Conservation (phyloP, 768 basidiomycete species). For the Tylopilus cervinicoccineus region DNA sequence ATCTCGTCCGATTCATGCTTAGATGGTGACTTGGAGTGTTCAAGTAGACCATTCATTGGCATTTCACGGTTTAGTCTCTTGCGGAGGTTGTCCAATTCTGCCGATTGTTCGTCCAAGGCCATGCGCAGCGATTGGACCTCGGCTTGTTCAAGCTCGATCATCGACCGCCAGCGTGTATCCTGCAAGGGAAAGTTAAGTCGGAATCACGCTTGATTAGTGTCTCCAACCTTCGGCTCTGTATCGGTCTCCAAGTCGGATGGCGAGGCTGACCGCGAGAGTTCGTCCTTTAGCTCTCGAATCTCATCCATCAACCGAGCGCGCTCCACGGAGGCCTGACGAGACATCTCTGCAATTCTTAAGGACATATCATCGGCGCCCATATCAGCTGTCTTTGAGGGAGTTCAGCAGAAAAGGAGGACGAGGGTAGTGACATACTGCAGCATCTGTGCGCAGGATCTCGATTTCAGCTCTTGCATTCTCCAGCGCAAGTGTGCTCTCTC, state of each 20-base stretch:
- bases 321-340: constrained; percentile 47
- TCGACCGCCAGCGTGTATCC: constrained; percentile 28
- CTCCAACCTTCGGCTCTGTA: constrained; percentile 14
- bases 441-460: constrained; percentile 69
- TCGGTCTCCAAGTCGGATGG: constrained; percentile 19
- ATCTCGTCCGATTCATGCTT: constrained; percentile 67
- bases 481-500: constrained; percentile 81
- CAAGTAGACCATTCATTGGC: constrained; percentile 39
- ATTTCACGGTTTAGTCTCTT: constrained; percentile 61
- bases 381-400: constrained; percentile 39
- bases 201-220: neutral
- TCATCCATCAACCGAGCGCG: constrained; percentile 51
- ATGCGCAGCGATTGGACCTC: constrained; percentile 30
- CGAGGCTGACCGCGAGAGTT: constrained; percentile 33
- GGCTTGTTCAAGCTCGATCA: constrained; percentile 30
- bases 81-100: constrained; percentile 53
- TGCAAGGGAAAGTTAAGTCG: constrained; percentile 6
- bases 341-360: constrained; percentile 45
- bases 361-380: constrained; percentile 43
- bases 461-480: constrained; percentile 91
- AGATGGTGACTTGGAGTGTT: constrained; percentile 32
- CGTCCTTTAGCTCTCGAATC: constrained; percentile 48
- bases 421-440: constrained; percentile 51
- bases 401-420: constrained; percentile 9
- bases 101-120: constrained; percentile 36